A percentile compares a stretch with the other conserved stretches of the same genome.
Conservation (phyloP, 2,329 filamentous ascomycete species). For the Hypoxylon rubiginosum region DNA sequence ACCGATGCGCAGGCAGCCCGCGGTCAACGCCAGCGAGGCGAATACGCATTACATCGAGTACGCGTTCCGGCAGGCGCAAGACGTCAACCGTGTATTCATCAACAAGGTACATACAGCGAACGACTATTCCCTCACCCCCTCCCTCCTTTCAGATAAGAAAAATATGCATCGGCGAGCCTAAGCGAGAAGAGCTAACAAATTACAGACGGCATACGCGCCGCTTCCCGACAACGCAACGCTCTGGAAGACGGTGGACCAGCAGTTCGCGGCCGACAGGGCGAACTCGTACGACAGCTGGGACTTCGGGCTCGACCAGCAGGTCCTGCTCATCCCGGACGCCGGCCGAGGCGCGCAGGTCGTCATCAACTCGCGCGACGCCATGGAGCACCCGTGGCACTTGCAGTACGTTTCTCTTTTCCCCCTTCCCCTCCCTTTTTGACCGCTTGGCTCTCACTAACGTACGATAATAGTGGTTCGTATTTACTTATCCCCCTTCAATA, state of each 20-base stretch:
- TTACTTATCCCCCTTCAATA: neutral
- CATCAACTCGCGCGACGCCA: slow-evolving; percentile 55
- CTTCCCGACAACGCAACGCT: slow-evolving; percentile 52
- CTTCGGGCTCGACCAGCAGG: slow-evolving; percentile 55
- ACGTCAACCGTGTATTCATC: slow-evolving; percentile 55
- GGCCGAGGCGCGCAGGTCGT: slow-evolving; percentile 53
- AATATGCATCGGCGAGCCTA: neutral
- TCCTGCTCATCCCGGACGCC: slow-evolving; percentile 53
- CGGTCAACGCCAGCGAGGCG: slow-evolving; percentile 48
- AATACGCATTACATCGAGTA: slow-evolving; percentile 55
- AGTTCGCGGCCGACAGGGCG: slow-evolving; percentile 45
- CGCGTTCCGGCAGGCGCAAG: slow-evolving; percentile 53
- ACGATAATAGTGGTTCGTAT: slow-evolving; percentile 40
- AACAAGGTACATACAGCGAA: slow-evolving; percentile 55
- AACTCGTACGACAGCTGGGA: slow-evolving; percentile 55
- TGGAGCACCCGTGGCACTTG: slow-evolving; percentile 58
- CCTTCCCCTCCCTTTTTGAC: neutral
- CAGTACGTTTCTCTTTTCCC: slow-evolving; percentile 46
- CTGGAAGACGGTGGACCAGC: slow-evolving; percentile 52
- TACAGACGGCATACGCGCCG: slow-evolving; percentile 52
- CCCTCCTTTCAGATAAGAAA: too few relatives aligned
- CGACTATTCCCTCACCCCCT: too few relatives aligned
- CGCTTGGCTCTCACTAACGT: slow-evolving; percentile 6
- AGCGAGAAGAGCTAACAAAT: neutral
- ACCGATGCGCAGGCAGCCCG: slow-evolving; percentile 49